Evolutionary conservation across 202 grass and related monocot genomes (phyloP), one percentile per base, ranked within the genome.

Genomic region (Cymbopogon flexuosus): DNA sequence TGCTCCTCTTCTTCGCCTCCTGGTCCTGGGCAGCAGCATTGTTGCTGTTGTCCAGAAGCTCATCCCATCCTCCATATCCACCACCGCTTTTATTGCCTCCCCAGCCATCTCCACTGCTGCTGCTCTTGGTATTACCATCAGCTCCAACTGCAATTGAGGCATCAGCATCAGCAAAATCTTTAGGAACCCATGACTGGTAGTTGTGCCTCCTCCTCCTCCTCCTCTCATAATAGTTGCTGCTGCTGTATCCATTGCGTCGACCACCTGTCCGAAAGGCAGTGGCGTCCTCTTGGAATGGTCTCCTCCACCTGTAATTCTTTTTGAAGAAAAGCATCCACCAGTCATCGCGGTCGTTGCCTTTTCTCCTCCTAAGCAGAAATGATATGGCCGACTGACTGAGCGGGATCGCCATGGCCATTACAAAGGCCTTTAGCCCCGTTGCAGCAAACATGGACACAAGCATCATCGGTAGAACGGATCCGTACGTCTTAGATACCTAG

Each of bases 321-420:
- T 47, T 47, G 45, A 47, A 47, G 45, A 47, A 47, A 15, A 47
- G 0, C 77, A 49, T 30, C 47, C 45, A 54, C 9, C 19, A 24
- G 19, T 60, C 52, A 23, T 37, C 33, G 1, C 33, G 33, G 52
- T 40, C 27, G 27, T 27, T 57, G 22, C 47, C 18, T 30, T 10
- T 54, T 4, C 34, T 56, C 34, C 34, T 56, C 21, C 64, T 70
- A 1, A 70, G 49, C 35, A 80, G 49, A 70, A 33, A 79, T 33
- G 94, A 93, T 43, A 93, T 45, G 70, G 77, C 89, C 3, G 89
- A 93, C 60, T 97, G 94, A 15, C 63, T 85, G 45, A 97, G 94
- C 51, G 94, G 94, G 63, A 97, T 60, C 41, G 85, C 91, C 70
- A 97, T 89, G 57, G 91, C 94, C 89, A 97, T 81, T 39, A 97